Base-by-base conservation (phyloP, 495 filamentous ascomycete species). In the Penicillium antarcticum region DNA sequence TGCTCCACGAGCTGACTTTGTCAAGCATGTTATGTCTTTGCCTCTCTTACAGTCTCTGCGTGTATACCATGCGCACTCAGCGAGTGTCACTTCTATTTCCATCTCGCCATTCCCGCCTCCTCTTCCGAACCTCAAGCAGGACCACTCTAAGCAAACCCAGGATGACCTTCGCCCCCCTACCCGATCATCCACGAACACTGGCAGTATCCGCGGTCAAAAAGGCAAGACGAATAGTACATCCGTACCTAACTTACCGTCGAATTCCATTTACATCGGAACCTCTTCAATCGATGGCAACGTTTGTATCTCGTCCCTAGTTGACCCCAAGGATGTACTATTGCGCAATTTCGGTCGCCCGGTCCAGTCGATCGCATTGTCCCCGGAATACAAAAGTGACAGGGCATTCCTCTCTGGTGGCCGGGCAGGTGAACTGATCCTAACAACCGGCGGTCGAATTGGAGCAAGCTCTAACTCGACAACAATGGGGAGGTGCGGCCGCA, bases 231-330 rank as follows among this genome's bases (percentile, higher is more conserved):
- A 74, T 56, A 17, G 74, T 33, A 33, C 53, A 9, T 10, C 50
- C 9, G 35, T 92, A 8, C 82, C 88, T 3, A 77, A 82, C 26
- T 87, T 77, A 5, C 85, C 89, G 0, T 90, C 87, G 7, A 96
- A 96, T 56, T 85, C 86, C 33, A 94, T 97, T 37, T 85, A 94
- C 69, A 90, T 97, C 53, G 94, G 86, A 2, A 92, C 91, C 2
- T 88, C 95, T 13, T 97, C 95, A 0, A 90, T 96, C 57, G 94
- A 98, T 65, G 94, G 94, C 21, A 91, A 96, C 56, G 87, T 97
- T 8, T 97, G 94, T 52, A 80, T 97, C 17, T 81, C 86, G 38
- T 95, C 91, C 1, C 65, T 97, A 29, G 76, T 91, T 16, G 86
- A 89, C 55, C 72, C 80, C 5, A 87, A 82, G 53, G 94, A 97